Evolutionary conservation across 768 basidiomycete genomes (phyloP).

Genomic region (Phallus indusiatus): DNA sequence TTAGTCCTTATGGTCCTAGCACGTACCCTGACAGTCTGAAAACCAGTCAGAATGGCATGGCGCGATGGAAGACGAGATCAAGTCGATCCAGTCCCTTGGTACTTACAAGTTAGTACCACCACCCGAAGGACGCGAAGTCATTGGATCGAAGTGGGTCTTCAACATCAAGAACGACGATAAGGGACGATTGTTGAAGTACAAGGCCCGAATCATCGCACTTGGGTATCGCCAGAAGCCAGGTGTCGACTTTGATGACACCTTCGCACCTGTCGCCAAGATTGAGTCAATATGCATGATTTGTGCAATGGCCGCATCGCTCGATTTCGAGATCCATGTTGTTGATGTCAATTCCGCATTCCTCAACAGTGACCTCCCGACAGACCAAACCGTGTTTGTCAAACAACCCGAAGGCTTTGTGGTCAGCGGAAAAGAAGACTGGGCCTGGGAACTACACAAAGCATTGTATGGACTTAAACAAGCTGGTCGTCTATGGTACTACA

Average conservation of each 20-base stretch:
- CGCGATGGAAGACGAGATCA: constrained; percentile 18
- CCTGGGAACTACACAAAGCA: constrained; percentile 15
- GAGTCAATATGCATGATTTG: constrained; percentile 26
- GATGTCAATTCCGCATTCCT: constrained; percentile 34
- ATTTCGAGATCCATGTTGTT: constrained; percentile 30
- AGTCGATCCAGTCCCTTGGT: constrained; percentile 8
- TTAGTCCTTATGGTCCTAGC: too few species aligned
- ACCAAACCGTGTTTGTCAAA: constrained; percentile 24
- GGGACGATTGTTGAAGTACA: constrained; percentile 21
- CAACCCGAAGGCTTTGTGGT: constrained; percentile 23
- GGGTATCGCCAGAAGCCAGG: constrained; percentile 34
- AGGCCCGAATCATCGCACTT: constrained; percentile 32
- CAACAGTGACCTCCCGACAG: constrained; percentile 21
- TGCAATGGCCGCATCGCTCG: constrained; percentile 24
- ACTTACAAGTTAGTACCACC: constrained; percentile 17
- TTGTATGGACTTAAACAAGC: constrained; percentile 32
- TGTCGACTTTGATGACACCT: constrained; percentile 18
- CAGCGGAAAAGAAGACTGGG: constrained; percentile 7
- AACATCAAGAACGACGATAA: constrained; percentile 18
- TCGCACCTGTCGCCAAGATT: constrained; percentile 11
- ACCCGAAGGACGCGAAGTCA: constrained; percentile 15
- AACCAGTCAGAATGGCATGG: constrained; percentile 13
- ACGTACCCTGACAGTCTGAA: too few species aligned
- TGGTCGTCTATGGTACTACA: constrained; percentile 27
- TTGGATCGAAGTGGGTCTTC: constrained; percentile 22